Conservation (phyloP, 306 rosid species). For the cucumber (Cucumis sativus) region DNA sequence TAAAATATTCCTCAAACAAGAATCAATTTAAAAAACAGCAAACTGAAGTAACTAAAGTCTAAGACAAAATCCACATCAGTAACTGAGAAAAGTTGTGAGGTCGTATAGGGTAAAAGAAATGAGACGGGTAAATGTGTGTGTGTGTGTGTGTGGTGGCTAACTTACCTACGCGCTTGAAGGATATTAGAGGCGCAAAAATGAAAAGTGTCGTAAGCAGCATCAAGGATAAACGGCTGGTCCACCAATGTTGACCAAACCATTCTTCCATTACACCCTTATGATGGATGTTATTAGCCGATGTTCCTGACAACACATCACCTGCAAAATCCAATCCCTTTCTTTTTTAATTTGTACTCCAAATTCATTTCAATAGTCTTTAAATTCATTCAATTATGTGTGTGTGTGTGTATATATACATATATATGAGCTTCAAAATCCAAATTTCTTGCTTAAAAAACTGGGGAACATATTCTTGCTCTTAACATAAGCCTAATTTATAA, state of each 20-base stretch:
- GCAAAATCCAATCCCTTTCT: background rate
- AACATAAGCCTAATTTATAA: background rate
- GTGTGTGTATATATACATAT: too few relatives aligned
- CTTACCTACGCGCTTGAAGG: slow-evolving; percentile 52
- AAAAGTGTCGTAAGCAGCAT: slow-evolving; percentile 34
- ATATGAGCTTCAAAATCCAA: background rate
- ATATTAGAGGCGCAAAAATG: slow-evolving; percentile 40
- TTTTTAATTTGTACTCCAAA: background rate
- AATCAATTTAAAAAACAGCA: too few relatives aligned
- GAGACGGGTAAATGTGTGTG: too few relatives aligned
- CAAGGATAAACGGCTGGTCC: slow-evolving; percentile 42
- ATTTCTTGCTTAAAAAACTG: background rate
- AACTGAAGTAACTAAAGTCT: too few relatives aligned
- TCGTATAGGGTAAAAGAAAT: too few relatives aligned
- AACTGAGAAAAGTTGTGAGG: too few relatives aligned
- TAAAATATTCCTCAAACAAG: too few relatives aligned
- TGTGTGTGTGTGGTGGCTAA: background rate
- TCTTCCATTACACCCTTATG: slow-evolving; percentile 53
- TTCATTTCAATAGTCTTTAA: background rate
- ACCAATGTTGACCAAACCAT: slow-evolving; percentile 59
- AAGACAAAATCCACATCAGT: too few relatives aligned
- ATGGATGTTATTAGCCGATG: slow-evolving; percentile 34
- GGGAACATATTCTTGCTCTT: background rate
- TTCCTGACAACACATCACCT: slow-evolving; percentile 63
- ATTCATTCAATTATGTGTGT: background rate